Evolutionary conservation across 331 rosid genomes (phyloP).

Genomic region (Pyracantha coccinea): DNA sequence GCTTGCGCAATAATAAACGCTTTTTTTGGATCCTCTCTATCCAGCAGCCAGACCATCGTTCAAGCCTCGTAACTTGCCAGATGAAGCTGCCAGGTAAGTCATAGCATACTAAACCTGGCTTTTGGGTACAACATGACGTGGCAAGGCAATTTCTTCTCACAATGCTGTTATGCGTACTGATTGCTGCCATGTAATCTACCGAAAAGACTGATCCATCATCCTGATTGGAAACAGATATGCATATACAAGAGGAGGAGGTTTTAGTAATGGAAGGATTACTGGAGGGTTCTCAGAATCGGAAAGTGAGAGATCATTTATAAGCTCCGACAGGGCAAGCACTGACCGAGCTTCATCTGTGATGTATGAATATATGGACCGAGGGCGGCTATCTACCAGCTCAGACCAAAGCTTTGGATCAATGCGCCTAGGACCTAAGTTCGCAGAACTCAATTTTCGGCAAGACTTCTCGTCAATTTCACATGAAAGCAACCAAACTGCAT

Average conservation of each 20-base stretch:
- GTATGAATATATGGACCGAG: constrained; percentile 47
- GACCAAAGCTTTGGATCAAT: constrained; percentile 52
- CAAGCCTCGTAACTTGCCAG: constrained; percentile 44
- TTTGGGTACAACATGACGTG: too few species aligned
- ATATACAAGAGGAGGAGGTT: constrained; percentile 26
- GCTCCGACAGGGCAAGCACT: constrained; percentile 75
- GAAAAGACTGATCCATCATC: constrained; percentile 1
- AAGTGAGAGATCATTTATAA: constrained; percentile 66
- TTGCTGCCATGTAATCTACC: neutral
- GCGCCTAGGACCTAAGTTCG: constrained; percentile 28
- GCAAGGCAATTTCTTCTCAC: neutral
- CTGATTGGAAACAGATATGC: constrained; percentile 35
- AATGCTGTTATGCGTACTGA: neutral
- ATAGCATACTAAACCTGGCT: neutral
- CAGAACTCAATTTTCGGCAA: constrained; percentile 29
- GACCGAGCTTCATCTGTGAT: constrained; percentile 47
- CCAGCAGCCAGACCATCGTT: constrained; percentile 32
- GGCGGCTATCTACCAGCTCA: constrained; percentile 56
- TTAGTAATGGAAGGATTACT: constrained; percentile 24
- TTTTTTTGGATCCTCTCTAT: neutral
- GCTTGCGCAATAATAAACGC: neutral
- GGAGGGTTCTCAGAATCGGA: constrained; percentile 53
- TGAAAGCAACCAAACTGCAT: constrained; percentile 44
- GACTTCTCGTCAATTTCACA: constrained; percentile 41
- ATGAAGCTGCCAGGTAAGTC: constrained; percentile 37